A percentile compares a stretch with the other conserved stretches of the same genome.
phyloP scores from a whole-genome alignment of 441 rosid genomes.

The Erodium moschatum region DNA sequence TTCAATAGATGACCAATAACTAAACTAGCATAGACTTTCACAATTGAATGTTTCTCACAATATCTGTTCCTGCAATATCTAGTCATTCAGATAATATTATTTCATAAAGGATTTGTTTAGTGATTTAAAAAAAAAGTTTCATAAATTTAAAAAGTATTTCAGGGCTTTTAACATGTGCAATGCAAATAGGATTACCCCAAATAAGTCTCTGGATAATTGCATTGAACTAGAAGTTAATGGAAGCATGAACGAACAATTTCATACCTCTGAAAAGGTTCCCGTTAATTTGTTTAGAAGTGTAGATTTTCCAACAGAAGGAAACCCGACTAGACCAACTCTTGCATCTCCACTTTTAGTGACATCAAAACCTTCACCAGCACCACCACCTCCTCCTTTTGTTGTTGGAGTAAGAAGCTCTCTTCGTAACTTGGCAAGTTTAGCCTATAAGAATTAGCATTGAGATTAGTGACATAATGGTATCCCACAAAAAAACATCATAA shows the following conservation, averaged over 20 bases:
- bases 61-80: background rate
- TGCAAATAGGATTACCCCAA: background rate
- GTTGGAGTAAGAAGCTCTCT: slow-evolving; percentile 89
- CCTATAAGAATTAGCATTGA: slow-evolving; percentile 32
- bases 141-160: background rate
- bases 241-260: slow-evolving; percentile 6
- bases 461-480: slow-evolving; percentile 8
- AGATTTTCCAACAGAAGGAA: slow-evolving; percentile 95
- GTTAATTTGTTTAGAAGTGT: slow-evolving; percentile 84
- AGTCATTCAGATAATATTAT: background rate
- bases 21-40: slow-evolving; percentile 4
- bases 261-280: slow-evolving; percentile 89
- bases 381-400: slow-evolving; percentile 62
- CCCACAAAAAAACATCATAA: background rate
- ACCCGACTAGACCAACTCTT: slow-evolving; percentile 90
- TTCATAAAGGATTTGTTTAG: background rate
- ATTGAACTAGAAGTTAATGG: background rate
- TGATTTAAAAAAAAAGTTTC: background rate
- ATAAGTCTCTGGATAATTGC: background rate
- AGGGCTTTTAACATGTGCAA: background rate
- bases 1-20: background rate
- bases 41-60: background rate
- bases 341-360: slow-evolving; percentile 96
- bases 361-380: slow-evolving; percentile 92
- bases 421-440: slow-evolving; percentile 85